Base-by-base conservation (phyloP, 139 green algal species). In the Micractinium conductrix region DNA sequence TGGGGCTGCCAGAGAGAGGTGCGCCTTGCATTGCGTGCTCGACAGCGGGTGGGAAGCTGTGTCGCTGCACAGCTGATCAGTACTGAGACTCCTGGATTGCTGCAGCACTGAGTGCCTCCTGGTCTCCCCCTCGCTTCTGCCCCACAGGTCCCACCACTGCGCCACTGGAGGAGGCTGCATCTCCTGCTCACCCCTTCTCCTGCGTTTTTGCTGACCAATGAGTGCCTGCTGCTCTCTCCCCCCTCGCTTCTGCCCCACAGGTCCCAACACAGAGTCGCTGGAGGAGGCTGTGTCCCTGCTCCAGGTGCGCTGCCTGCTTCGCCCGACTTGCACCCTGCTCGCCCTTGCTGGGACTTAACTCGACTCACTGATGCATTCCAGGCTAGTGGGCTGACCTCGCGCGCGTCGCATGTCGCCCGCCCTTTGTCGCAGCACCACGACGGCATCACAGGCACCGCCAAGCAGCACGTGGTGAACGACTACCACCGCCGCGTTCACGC, bases 371-470 rank as follows among this genome's bases (percentile, higher is more conserved):
- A n/a, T n/a, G n/a, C n/a, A n/a, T n/a, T n/a, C n/a, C n/a, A n/a
- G n/a, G n/a, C n/a, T n/a, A n/a, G n/a, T n/a, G n/a, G n/a, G n/a
- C n/a, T n/a, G n/a, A n/a, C n/a, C n/a, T n/a, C n/a, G n/a, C n/a
- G n/a, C n/a, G n/a, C n/a, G n/a, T n/a, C n/a, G n/a, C n/a, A 75
- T 97, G 45, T 22, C 53, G 2, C 10, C 53, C 53, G 19, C 7
- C 53, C 53, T 72, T 83, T n/a, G n/a, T n/a, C n/a, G 62, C 94
- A 98, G 91, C 95, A 98, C 86, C 95, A 98, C 84, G 95, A 98
- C 81, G 88, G 85, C 58, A 89, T 98, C 80, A 95, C 92, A 22
- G 95, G 95, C 74, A 98, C 95, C 24, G 91, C 87, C 14, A 97
- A 96, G 89, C 93, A 97, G 89, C 91, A 94, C 45, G 96, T 98